Evolutionary conservation across 148 eudicot genomes (phyloP), one percentile per base, ranked within the genome.

Genomic region (Vaccinium vitisidaea): DNA sequence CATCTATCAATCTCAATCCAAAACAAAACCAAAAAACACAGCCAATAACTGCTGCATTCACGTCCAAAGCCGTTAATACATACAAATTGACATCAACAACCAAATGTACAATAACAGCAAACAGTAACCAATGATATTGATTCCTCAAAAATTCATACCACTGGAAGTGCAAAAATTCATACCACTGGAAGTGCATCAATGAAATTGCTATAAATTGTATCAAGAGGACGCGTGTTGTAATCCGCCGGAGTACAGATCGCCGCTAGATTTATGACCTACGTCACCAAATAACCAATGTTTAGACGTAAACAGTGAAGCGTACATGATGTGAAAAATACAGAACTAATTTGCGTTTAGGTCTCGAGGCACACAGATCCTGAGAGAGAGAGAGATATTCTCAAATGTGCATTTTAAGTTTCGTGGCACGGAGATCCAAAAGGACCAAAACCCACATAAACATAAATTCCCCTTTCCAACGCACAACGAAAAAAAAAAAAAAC

Each of bases 181-280:
- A 97, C 99, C 98, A 97, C 99, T 71, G 99, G 99, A 50, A 97
- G 93, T n/a, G 98, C 99, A 93, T 97, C 99, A 54, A 95, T 95
- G 95, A 97, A 97, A 82, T 97, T 97, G 93, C 99, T 97, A 94
- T 97, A 97, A 23, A 97, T 95, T 21, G 99, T 97, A 84, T 97
- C 99, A 54, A 97, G 92, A 21, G 99, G 99, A 76, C 99, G 96
- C 1, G 99, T 97, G 82, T 97, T 97, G 91, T 97, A 97, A 86
- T 97, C 99, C 30, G 99, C 99, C 11, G 99, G 99, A 55, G 99
- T 97, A 84, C 99, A 97, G 90, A 97, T 97, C 86, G 99, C 99
- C 27, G 99, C 99, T 80, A 97, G 90, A 90, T 97, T 97, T 48
- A 97, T 90, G 39, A 95, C 95, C 99, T 97, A 77, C 75, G 86